Conservation (phyloP, 495 filamentous ascomycete species). For the Baudoinia panamericana region DNA sequence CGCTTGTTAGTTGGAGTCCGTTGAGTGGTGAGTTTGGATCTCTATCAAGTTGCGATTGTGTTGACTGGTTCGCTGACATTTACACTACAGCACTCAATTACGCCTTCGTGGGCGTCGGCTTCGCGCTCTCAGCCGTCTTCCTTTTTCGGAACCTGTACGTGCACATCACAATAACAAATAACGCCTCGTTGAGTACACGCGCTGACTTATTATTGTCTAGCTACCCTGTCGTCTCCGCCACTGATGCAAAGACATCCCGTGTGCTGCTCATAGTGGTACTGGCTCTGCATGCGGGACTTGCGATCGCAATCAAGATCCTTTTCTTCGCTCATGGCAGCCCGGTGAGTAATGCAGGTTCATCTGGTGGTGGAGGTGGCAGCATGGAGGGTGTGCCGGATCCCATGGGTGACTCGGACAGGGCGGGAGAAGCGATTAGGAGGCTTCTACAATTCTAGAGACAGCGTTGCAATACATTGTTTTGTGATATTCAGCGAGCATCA, state of each 20-base stretch:
- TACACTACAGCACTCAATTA: constrained; percentile 67
- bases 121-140: constrained; percentile 74
- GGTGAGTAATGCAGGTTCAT: not conserved
- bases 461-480: too few relatives aligned
- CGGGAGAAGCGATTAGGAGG: not conserved
- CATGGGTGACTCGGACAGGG: constrained; percentile 1
- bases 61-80: too few relatives aligned
- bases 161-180: not conserved
- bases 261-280: constrained; percentile 74
- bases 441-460: constrained; percentile 1
- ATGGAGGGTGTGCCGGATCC: too few relatives aligned
- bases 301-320: constrained; percentile 84
- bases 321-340: constrained; percentile 66
- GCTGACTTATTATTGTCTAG: constrained; percentile 10
- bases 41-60: too few relatives aligned
- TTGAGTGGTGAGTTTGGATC: constrained; percentile 15
- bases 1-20: constrained; percentile 44
- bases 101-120: constrained; percentile 82
- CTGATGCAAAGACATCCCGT: constrained; percentile 82
- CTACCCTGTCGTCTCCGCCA: constrained; percentile 79
- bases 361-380: not conserved
- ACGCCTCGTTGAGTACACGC: too few relatives aligned
- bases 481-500: too few relatives aligned
- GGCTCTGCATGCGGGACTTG: constrained; percentile 69
- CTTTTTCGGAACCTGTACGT: constrained; percentile 69